Base-by-base conservation (phyloP, 2,329 filamentous ascomycete species). In the Leptoxyphium fumago region DNA sequence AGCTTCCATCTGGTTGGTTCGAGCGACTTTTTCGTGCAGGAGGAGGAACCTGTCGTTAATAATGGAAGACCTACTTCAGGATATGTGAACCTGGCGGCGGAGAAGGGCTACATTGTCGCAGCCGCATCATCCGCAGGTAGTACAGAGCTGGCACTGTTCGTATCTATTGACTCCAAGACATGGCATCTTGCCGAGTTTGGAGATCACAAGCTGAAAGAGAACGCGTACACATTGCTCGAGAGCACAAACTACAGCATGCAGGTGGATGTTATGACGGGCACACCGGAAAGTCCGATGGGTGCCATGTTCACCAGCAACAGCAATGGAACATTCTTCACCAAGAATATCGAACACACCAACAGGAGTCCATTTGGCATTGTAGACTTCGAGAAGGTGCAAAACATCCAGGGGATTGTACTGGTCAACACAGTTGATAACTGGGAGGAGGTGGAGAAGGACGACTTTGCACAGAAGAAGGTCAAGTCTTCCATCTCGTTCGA, bases 171-270 rank as follows among this genome's bases (percentile, higher is more conserved):
- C 61, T 80, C 84, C 10, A 70, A 78, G 42, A 79, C 74, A 44
- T 98, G 91, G 91, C 87, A 96, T 61, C 80, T 87, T 43, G 89
- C 89, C 46, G 77, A 94, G 58, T 96, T 98, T 62, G 77, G 78
- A 39, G 80, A 84, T 48, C 87, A 94, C 61, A 84, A 88, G 55
- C 74, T 86, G 48, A 82, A 94, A 60, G 77, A 89, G 59, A 73
- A 78, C 54, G 85, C 84, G 2, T 98, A 95, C 63, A 98, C 91
- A 0, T 75, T 98, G 40, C 73, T 98, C 36, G 89, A 96, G 65
- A 91, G 88, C 56, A 96, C 91, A 38, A 89, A 94, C 59, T 95
- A 98, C 69, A 95, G 89, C 67, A 87, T 98, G 54, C 89, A 96
- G 64, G 79, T 98, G 44, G 88, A 96, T 62, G 88, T 96, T 50